A percentile compares a stretch with the other conserved stretches of the same genome.
Evolutionary conservation across 176 grass and related monocot species (phyloP).

Genomic region (Ampelocalamus luodianensis): DNA sequence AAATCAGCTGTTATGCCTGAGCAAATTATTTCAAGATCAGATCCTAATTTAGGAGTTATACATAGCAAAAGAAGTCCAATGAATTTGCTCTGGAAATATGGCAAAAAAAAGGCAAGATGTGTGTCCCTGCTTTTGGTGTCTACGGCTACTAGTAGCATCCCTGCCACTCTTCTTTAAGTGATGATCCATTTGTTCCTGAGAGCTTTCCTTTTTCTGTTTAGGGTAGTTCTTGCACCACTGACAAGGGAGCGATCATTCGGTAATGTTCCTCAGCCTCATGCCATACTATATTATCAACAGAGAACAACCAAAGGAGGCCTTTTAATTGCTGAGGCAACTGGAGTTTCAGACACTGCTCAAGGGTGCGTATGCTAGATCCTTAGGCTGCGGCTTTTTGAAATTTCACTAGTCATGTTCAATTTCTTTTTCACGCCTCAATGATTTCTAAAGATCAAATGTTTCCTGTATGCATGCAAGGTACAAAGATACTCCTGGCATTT

Average conservation of each 20-base stretch:
- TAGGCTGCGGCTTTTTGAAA: slow-evolving; percentile 20
- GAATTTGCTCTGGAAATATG: background rate
- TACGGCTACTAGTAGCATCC: background rate
- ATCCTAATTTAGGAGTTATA: background rate
- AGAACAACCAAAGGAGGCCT: slow-evolving; percentile 50
- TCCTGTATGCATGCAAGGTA: slow-evolving; percentile 40
- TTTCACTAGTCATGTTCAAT: background rate
- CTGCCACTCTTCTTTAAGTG: background rate
- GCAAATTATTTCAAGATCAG: too few relatives aligned
- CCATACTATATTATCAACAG: slow-evolving; percentile 61
- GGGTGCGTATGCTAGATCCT: slow-evolving; percentile 49
- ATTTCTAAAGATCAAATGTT: background rate
- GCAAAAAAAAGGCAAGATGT: background rate
- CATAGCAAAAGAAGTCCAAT: too few relatives aligned
- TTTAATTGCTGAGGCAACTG: slow-evolving; percentile 66
- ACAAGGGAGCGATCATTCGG: slow-evolving; percentile 53
- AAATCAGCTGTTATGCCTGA: too few relatives aligned
- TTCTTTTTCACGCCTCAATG: background rate
- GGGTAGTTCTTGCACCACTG: slow-evolving; percentile 63
- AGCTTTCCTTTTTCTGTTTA: background rate
- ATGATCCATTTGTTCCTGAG: slow-evolving; percentile 32
- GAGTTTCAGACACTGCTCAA: slow-evolving; percentile 73
- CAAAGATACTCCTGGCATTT: slow-evolving; percentile 53
- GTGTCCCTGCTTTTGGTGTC: background rate
- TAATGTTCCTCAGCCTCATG: slow-evolving; percentile 55